Base-by-base conservation (phyloP, 768 basidiomycete genomes). In the Trametes punicea region DNA sequence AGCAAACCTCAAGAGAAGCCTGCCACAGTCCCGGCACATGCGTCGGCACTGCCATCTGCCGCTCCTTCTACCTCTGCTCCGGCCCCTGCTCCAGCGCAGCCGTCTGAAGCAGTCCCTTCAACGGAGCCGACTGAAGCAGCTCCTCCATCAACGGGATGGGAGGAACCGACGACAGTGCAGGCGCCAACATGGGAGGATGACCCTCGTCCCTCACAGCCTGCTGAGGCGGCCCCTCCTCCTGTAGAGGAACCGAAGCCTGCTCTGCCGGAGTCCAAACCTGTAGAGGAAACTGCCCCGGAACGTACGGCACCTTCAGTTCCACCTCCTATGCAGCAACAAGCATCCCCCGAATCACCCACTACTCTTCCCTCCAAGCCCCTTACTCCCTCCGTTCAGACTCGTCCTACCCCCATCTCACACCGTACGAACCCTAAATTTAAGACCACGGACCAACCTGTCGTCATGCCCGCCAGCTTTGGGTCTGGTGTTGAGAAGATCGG, bases 401-500 rank as follows among this genome's bases (percentile, higher is more conserved):
- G 88, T 10, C 77, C 83, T 11, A 74, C 79, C 7, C 73, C 74
- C 34, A 71, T 72, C 15, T 74, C 81, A 0, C 84, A 87, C 50
- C 80, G 85, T 44, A 74, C 71, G 61, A 80, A 76, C 42, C 79
- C 81, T 30, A 82, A 83, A 48, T 84, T 85, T 74, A 91, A 90
- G 75, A 79, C 77, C 20, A 81, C 79, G 4, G 87, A 91, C 58
- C 87, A 89, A 55, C 82, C 90, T 33, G 91, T 93, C 16, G 85
- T 92, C 53, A 84, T 92, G 81, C 89, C 90, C 1, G 74, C 73
- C 40, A 82, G 79, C 48, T 87, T 86, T 68, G 80, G 81, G 27
- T 65, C 79, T 30, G 77, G 77, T 16, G 67, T 88, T 21, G 90
- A 91, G 66, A 91, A 89, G 67, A 74, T 93, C 48, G 90, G 90